A percentile compares a stretch with the other conserved stretches of the same genome.
Conservation (phyloP, 768 basidiomycete genomes). For the Serendipita sp. region DNA sequence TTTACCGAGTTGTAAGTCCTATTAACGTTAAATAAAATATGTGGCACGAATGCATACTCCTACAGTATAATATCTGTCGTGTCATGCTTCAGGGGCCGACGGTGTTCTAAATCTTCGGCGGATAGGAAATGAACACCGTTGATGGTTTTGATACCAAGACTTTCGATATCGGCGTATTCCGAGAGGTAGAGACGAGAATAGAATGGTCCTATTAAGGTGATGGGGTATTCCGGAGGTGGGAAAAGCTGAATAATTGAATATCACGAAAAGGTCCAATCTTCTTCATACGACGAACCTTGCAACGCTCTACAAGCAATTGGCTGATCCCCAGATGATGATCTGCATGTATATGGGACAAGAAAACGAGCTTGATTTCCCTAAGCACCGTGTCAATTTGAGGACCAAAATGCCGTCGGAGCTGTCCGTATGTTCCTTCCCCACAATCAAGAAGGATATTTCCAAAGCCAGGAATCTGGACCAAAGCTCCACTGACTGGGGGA, state of each 20-base stretch:
- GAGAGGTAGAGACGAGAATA: slow-evolving; percentile 35
- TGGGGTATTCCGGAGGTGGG: slow-evolving; percentile 28
- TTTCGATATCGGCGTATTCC: slow-evolving; percentile 57
- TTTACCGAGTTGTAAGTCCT: background rate
- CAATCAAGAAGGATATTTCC: slow-evolving; percentile 73
- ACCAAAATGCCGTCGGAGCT: slow-evolving; percentile 66
- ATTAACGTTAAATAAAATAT: background rate
- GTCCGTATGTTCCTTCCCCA: slow-evolving; percentile 89
- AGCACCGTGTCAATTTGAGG: slow-evolving; percentile 42
- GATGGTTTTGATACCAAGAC: slow-evolving; percentile 41
- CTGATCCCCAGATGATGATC: slow-evolving; percentile 84
- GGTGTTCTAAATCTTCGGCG: background rate
- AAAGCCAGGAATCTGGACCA: slow-evolving; percentile 54
- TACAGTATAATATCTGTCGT: no score
- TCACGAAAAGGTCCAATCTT: no score
- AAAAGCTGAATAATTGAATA: slow-evolving; percentile 31
- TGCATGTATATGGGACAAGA: slow-evolving; percentile 78
- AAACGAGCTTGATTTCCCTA: slow-evolving; percentile 61
- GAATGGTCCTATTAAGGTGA: no score
- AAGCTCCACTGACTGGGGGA: slow-evolving; percentile 49
- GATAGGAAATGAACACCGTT: slow-evolving; percentile 22
- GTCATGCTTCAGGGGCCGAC: background rate
- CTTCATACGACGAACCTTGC: slow-evolving; percentile 30
- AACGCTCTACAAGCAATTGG: slow-evolving; percentile 54
- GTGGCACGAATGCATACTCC: no score